Evolutionary conservation across 805 yeast species (phyloP).

Genomic region (Candida namnaoensis): DNA sequence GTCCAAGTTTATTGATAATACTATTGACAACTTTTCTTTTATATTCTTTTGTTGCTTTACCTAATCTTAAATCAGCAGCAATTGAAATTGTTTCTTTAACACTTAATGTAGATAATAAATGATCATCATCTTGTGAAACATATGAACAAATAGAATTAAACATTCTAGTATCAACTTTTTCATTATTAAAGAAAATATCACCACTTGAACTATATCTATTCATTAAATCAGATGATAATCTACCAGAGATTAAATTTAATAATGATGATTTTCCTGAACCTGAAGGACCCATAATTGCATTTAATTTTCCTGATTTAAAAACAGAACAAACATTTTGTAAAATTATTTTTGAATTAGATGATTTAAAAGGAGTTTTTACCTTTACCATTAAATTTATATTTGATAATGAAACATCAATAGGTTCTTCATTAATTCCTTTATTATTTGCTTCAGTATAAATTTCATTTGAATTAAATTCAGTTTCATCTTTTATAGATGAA

Average conservation of each 20-base stretch:
- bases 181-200: slow-evolving; percentile 32
- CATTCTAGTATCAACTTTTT: slow-evolving; percentile 24
- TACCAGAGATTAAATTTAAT: slow-evolving; percentile 52
- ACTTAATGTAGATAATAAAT: slow-evolving; percentile 61
- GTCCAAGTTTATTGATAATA: slow-evolving; percentile 60
- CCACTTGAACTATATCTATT: slow-evolving; percentile 29
- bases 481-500: slow-evolving; percentile 2
- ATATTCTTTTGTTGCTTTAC: slow-evolving; percentile 30
- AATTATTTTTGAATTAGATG: slow-evolving; percentile 3
- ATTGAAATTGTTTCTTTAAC: slow-evolving; percentile 69
- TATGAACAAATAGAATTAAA: slow-evolving; percentile 53
- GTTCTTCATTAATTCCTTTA: neutral
- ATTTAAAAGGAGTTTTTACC: neutral
- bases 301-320: slow-evolving; percentile 33
- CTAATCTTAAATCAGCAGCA: slow-evolving; percentile 64
- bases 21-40: slow-evolving; percentile 42
- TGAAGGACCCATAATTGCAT: slow-evolving; percentile 77
- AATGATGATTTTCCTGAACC: slow-evolving; percentile 74
- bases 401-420: slow-evolving; percentile 8
- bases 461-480: neutral
- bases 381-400: neutral
- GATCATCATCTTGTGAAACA: slow-evolving; percentile 78
- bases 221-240: slow-evolving; percentile 30
- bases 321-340: slow-evolving; percentile 11
- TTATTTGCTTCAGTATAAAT: neutral